Evolutionary conservation across 768 basidiomycete species (phyloP).

Genomic region (Neoboletus brunneissimus): DNA sequence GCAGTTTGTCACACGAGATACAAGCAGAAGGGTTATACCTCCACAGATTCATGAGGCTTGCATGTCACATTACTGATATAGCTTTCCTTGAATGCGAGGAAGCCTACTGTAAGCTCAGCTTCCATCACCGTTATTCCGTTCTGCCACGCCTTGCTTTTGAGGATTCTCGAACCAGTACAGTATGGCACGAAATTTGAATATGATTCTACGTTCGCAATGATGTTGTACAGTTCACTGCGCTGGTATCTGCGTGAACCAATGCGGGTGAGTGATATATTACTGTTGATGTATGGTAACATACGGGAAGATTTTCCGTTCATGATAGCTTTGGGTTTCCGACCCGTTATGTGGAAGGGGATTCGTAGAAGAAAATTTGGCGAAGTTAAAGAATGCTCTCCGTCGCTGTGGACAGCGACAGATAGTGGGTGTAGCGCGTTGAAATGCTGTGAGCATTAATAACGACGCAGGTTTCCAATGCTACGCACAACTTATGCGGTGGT

Average conservation of each 20-base stretch:
- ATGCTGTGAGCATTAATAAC: constrained; percentile 19
- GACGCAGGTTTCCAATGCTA: not conserved
- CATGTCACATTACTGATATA: constrained; percentile 86
- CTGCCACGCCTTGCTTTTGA: constrained; percentile 33
- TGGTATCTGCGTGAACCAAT: constrained; percentile 56
- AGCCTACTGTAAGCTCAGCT: constrained; percentile 86
- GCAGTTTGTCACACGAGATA: not conserved
- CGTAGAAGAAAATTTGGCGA: constrained; percentile 48
- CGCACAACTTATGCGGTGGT: not conserved
- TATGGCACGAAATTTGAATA: constrained; percentile 90
- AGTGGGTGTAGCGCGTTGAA: constrained; percentile 7
- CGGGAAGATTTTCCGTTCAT: constrained; percentile 87
- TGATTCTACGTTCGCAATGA: constrained; percentile 85
- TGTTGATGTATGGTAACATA: constrained; percentile 43
- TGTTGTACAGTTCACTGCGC: constrained; percentile 71
- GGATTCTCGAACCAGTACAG: constrained; percentile 70
- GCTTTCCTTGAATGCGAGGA: constrained; percentile 81
- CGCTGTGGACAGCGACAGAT: not conserved
- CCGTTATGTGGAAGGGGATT: constrained; percentile 36
- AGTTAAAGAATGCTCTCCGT: constrained; percentile 44
- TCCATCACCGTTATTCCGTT: constrained; percentile 54
- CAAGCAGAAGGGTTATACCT: constrained; percentile 39
- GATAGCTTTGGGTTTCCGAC: constrained; percentile 58
- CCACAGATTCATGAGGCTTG: constrained; percentile 71
- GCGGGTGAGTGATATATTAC: constrained; percentile 4